These are phyloP conservation scores for apple (Malus domestica) DNA, from an alignment of 306 rosid genomes.

Conservation along the genomic window DNA sequence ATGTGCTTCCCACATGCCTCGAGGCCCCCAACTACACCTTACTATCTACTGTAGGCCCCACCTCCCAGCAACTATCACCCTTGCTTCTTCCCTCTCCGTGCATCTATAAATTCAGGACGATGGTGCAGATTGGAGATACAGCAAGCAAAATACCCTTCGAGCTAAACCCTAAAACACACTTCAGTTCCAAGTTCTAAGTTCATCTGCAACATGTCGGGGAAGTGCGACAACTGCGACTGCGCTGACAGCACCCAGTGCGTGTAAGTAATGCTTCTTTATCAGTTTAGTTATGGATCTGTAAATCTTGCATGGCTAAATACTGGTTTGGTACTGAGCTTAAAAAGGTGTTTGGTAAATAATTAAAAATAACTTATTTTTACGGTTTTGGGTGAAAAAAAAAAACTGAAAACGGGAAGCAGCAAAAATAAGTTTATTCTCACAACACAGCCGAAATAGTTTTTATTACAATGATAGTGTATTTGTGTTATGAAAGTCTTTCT, in stretches of 20 bases:
- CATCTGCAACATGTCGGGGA: constrained; percentile 45
- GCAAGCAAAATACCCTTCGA: neutral
- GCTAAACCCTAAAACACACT: neutral
- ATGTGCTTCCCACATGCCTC: constrained; percentile 31
- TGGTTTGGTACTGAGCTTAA: too few relatives aligned
- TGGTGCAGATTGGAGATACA: constrained; percentile 25
- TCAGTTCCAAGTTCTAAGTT: neutral
- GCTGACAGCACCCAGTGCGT: constrained; percentile 50
- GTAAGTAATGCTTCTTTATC: constrained; percentile 35
- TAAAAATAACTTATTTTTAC: too few relatives aligned
- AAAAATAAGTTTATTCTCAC: too few relatives aligned
- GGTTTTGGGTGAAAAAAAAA: too few relatives aligned
- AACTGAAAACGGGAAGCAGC: too few relatives aligned
- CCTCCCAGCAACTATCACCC: neutral
- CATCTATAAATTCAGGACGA: constrained; percentile 48
- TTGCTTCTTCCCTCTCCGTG: constrained; percentile 3
- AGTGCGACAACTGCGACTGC: constrained; percentile 56
- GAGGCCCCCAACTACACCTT: constrained; percentile 15
- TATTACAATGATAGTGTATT: too few relatives aligned
- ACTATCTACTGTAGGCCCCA: constrained; percentile 10
- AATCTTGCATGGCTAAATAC: neutral
- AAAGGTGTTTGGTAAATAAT: too few relatives aligned
- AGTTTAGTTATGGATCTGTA: neutral
- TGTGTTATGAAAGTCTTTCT: neutral
- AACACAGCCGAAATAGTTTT: too few relatives aligned